Base-by-base conservation (phyloP, 225 moss, liverwort and hornwort species). In the Asterella californica region DNA sequence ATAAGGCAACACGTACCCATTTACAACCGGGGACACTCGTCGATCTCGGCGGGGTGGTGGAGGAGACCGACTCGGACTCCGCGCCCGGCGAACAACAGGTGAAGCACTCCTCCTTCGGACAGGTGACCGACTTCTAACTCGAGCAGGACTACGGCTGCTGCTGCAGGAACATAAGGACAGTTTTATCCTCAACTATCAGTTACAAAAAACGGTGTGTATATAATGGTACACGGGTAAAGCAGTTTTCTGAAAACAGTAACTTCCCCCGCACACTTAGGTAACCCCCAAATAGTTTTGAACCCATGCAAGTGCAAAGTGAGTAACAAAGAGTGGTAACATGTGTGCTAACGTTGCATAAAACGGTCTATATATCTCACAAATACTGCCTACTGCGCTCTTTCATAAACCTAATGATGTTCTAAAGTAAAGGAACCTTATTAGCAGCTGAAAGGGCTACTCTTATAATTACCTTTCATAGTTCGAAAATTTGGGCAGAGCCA, bases 1-100 rank as follows among this genome's bases (percentile, higher is more conserved):
- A 50, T 12, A 15, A 11, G 8, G 18, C 6, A 33, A 3, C 10
- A 42, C 76, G 37, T 62, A 99, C 99, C 99, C 99, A 88, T 99
- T 99, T 14, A 82, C 82, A 80, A 92, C 90, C 19, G 99, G 99
- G n/a, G 99, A 95, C 78, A 91, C 90, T 11, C 95, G 95, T 53
- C 93, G 92, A 67, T 94, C 97, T 59, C 94, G 93, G 78, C 95
- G 90, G 78, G 93, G 95, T 82, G 94, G 94, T 67, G 99, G 95
- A 76, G 99, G 95, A 71, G 99, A 92, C 54, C 93, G 89, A 78
- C 95, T 99, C 10, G 91, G 91, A 79, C 93, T 99, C 80, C 99
- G 88, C 10, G 89, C 95, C 3, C 95, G 90, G 67, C 95, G 95
- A 14, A 79, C 88, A 32, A 87, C 90, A 74, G 89, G 86, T 67